Percentiles rank a stretch among this genome's conserved stretches.
Conservation (phyloP, 2,329 filamentous ascomycete species). For the Conoideocrella luteorostrata region DNA sequence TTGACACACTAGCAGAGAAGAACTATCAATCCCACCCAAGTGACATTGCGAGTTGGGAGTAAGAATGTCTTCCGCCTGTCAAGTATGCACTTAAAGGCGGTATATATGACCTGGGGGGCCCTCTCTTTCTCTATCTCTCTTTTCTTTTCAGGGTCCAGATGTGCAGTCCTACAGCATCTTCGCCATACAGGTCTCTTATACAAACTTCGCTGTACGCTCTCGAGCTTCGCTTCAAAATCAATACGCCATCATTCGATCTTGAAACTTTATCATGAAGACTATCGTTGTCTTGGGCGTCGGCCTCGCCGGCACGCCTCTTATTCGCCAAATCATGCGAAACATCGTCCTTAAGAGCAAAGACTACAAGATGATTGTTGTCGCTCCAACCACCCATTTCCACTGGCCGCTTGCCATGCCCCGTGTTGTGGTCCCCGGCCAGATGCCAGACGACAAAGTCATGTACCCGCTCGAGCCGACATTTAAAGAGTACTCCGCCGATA, state of each 20-base stretch:
- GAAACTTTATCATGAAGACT: constrained; percentile 21
- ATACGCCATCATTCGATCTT: neutral
- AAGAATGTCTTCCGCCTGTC: no score
- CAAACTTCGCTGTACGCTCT: no score
- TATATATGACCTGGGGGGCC: no score
- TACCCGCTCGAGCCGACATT: constrained; percentile 36
- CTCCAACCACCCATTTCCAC: constrained; percentile 42
- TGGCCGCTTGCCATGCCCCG: constrained; percentile 44
- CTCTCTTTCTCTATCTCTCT: no score
- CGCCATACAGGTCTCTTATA: no score
- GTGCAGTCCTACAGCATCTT: no score
- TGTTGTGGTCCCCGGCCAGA: constrained; percentile 38
- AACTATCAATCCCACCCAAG: no score
- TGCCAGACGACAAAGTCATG: constrained; percentile 34
- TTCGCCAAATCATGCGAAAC: constrained; percentile 44
- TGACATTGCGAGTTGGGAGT: no score
- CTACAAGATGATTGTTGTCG: constrained; percentile 39
- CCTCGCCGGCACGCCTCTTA: constrained; percentile 37
- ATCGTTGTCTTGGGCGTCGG: constrained; percentile 47
- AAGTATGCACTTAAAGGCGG: no score
- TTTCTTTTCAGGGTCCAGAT: no score
- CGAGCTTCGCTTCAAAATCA: no score
- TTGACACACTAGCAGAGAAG: no score
- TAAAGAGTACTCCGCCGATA: constrained; percentile 35
- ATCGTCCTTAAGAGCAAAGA: constrained; percentile 31